Base-by-base conservation (phyloP, 352 stramenopile genomes). In the Phytophthora multivora region DNA sequence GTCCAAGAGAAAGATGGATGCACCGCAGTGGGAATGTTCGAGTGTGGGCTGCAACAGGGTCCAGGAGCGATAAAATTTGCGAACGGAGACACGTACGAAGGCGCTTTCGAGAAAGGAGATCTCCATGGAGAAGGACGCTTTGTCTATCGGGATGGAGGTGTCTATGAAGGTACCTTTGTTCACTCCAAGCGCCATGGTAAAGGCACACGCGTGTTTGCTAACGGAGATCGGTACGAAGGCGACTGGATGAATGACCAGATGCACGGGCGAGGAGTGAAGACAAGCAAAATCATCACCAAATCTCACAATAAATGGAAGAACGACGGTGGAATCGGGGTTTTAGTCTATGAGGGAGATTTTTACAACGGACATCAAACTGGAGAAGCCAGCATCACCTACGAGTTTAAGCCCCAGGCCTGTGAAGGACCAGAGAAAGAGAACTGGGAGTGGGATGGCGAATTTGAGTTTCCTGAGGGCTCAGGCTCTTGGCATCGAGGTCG, bases 31-130 rank as follows among this genome's bases (percentile, higher is more conserved):
- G 86, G 84, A 2, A 59, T 79, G 38, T 90, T 95, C 55, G 26
- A 61, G 4, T 38, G 66, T 15, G 84, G 81, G 6, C 43, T 71
- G n/a, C 80, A 84, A 51, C 69, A 73, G 25, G 84, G 84, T 33
- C 75, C 89, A 23, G 83, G 84, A 0, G 69, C 66, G 7, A 76
- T 87, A 51, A 79, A 60, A 16, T 91, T 80, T 31, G 59, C 71
- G 11, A 89, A 84, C 40, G 84, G 86, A 1, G 84, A 93, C 55
- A 66, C 70, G 21, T 95, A 93, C 59, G 83, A 93, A 48, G 86
- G 86, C 3, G 46, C 69, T 9, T 89, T 91, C 23, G 30, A 55
- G 5, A 62, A 69, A 6, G 80, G 84, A 1, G 50, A 77, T 38
- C 70, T 84, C 9, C 56, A 86, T 16, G 84, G 80, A n/a, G 50